Evolutionary conservation across 371 early-diverging fungal genomes (phyloP).

Genomic region (Batrachochytrium dendrobatidis): DNA sequence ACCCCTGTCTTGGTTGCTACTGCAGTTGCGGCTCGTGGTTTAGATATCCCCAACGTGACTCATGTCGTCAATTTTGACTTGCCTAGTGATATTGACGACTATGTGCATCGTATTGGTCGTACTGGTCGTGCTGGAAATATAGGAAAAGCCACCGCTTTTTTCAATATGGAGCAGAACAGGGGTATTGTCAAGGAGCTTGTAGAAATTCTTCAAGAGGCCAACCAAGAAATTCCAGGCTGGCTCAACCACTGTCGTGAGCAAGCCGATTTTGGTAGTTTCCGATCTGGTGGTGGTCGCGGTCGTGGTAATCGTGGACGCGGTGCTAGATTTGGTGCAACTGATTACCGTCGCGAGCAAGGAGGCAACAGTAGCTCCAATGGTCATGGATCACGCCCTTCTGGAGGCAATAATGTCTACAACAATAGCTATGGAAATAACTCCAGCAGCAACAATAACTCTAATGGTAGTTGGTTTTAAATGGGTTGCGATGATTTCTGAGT

Average conservation of each 20-base stretch:
- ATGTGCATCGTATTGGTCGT: conserved; percentile 63
- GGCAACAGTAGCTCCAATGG: conserved; percentile 12
- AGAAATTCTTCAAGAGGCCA: conserved; percentile 68
- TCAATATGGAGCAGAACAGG: conserved; percentile 33
- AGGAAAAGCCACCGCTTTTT: conserved; percentile 56
- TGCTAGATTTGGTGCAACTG: conserved; percentile 36
- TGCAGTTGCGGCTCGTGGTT: conserved; percentile 98
- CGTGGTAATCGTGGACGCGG: conserved; percentile 29
- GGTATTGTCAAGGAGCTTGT: conserved; percentile 51
- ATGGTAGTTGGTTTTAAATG: conserved; percentile 65
- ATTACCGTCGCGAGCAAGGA: conserved; percentile 34
- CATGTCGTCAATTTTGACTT: conserved; percentile 64
- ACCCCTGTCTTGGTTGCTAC: conserved; percentile 97
- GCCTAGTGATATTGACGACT: conserved; percentile 55
- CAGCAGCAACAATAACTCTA: conserved; percentile 20
- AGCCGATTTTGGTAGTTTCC: conserved; percentile 4
- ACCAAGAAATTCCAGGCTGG: conserved; percentile 75
- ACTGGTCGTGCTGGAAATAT: conserved; percentile 51
- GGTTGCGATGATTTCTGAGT: too few relatives aligned
- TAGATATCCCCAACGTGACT: conserved; percentile 66
- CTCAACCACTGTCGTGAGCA: conserved; percentile 32
- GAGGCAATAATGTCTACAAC: conserved; percentile 17
- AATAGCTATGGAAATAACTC: conserved; percentile 14
- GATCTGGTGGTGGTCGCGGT: conserved; percentile 16
- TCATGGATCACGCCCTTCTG: conserved; percentile 11